Evolutionary conservation across 805 yeast species (phyloP), one percentile per base, ranked within the genome.

Genomic region (Danielozyma ontarioensis): DNA sequence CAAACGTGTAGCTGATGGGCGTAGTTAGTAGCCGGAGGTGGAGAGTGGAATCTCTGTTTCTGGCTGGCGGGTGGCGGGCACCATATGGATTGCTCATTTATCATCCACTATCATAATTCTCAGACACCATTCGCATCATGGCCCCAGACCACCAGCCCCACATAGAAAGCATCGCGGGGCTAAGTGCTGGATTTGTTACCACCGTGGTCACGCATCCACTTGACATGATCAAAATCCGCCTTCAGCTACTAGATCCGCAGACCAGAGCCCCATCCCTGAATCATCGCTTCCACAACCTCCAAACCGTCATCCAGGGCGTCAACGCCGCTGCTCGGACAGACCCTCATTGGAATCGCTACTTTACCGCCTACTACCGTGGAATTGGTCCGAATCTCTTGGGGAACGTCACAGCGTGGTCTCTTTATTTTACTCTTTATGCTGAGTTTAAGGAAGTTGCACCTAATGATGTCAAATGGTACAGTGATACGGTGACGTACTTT

Each of bases 131-230:
- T n/a, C n/a, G n/a, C n/a, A n/a, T n/a, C n/a, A n/a, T n/a, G n/a
- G n/a, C n/a, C n/a, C n/a, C n/a, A n/a, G n/a, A n/a, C n/a, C n/a
- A n/a, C n/a, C n/a, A 37, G 27, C 42, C 66, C n/a, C 64, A 64
- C 31, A 59, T 69, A 26, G 93, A 88, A 49, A 50, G 77, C 0
- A 51, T 79, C 1, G 70, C 93, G 0, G 97, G 97, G 0, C 55
- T 89, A 4, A 51, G 77, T 2, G 95, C 96, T 0, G 98, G 98
- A 0, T 71, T 80, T 25, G 56, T 76, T 10, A 80, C 96, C 5
- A 89, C 97, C 1, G 44, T 83, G 2, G 64, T 82, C 1, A 80
- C 90, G 19, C 98, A 93, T 53, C 98, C 98, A 1, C 59, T 93
- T 29, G 98, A 93, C 56, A 66, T 93, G 32, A 60, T 89, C 37